phyloP scores from a whole-genome alignment of 179 eudicot species.

The Spergularia azorica region DNA sequence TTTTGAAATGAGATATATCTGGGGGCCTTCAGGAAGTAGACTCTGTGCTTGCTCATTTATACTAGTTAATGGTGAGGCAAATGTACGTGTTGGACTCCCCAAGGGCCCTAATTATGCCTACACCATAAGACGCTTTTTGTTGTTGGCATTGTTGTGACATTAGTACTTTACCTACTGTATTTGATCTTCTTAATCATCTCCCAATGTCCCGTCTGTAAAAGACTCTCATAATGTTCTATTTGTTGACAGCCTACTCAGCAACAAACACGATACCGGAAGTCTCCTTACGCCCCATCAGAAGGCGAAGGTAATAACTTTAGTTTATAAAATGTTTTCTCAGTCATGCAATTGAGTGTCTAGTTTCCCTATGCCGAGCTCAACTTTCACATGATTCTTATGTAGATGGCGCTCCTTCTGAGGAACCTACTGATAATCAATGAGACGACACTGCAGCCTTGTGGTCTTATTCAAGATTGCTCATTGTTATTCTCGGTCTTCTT shows the following conservation, averaged over 20 bases:
- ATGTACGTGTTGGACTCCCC: background rate
- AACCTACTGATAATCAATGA: constrained; percentile 53
- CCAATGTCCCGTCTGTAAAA: background rate
- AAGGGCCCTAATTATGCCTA: background rate
- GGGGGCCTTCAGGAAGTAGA: background rate
- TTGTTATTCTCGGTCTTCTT: constrained; percentile 27
- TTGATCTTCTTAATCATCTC: constrained; percentile 1
- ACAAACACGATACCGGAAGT: constrained; percentile 93
- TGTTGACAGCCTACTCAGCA: constrained; percentile 85
- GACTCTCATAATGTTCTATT: background rate
- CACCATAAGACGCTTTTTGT: background rate
- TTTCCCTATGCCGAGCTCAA: background rate
- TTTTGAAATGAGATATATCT: too few species aligned
- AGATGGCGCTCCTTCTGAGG: constrained; percentile 71
- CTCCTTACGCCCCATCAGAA: constrained; percentile 86
- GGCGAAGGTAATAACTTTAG: constrained; percentile 74
- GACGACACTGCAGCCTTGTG: constrained; percentile 23
- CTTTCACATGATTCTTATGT: background rate
- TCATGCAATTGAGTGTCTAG: background rate
- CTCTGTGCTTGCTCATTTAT: background rate
- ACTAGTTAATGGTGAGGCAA: background rate
- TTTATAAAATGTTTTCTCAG: background rate
- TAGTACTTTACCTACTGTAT: background rate
- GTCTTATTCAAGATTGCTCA: constrained; percentile 31
- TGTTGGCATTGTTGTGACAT: background rate